Evolutionary conservation across 805 yeast species (phyloP), one percentile per base, ranked within the genome.

Genomic region (Maudiozyma bulderi): DNA sequence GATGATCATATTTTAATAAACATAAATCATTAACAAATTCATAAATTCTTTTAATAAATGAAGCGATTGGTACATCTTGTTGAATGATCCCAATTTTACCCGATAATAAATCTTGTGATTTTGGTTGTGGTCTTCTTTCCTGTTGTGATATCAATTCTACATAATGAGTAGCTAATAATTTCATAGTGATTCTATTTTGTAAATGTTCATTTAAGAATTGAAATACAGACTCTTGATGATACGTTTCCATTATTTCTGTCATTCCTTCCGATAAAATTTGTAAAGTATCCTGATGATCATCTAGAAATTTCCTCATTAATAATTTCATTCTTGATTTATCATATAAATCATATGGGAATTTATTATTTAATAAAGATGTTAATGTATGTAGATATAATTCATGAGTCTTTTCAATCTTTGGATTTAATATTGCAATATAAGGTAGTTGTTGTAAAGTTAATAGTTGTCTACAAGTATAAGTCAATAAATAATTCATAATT

Each of bases 81-180:
- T 89, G 84, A 14, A 91, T 75, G 45, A 76, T 82, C 52, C 82
- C 96, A 20, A 79, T 71, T 8, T 66, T 62, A 6, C 29, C 13
- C 26, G 26, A 20, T n/a, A 28, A 14, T 2, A 47, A 40, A 15
- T 42, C 39, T 4, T 46, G 34, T 10, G 41, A 14, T 14, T 40
- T 48, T 34, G 70, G 76, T 11, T 39, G 30, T 15, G 42, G 42
- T n/a, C 38, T 35, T 35, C 38, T 13, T n/a, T 35, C 38, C 14
- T 35, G 38, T 28, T 39, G 42, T 6, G 70, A 62, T 4, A 89
- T 72, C 35, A 88, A 67, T 47, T 77, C 76, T 26, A 87, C 74
- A 66, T 86, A 95, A 64, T 93, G 96, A 53, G 86, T 90, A 0
- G 95, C 89, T 47, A 89, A 72, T 45, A 90, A 70, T 50, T 96